Conservation (phyloP, 768 basidiomycete species). For the Lactarius sp. region DNA sequence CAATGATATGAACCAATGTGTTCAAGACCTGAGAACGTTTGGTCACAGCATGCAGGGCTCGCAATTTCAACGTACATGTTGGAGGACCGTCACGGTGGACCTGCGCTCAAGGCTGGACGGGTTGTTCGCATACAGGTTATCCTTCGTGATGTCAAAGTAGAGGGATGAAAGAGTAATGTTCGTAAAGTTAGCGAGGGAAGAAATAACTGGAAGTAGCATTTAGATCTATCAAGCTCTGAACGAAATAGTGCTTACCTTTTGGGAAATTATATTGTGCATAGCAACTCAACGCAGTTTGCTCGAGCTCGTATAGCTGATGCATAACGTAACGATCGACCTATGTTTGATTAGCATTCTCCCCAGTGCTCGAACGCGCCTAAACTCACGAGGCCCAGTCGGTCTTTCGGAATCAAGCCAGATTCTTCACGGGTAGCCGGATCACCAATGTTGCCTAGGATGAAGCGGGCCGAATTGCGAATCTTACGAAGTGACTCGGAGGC, state of each 20-base stretch:
- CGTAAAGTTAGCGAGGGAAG: conserved; percentile 67
- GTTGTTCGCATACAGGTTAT: conserved; percentile 75
- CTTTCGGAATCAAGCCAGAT: conserved; percentile 37
- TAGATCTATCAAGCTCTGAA: conserved; percentile 2
- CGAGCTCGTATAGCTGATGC: conserved; percentile 73
- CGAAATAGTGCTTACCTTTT: conserved; percentile 48
- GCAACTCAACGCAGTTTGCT: conserved; percentile 57
- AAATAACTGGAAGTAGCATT: conserved; percentile 51
- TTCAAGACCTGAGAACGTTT: conserved; percentile 47
- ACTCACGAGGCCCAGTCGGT: conserved; percentile 63
- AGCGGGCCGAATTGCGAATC: conserved; percentile 81
- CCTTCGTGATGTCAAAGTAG: conserved; percentile 91
- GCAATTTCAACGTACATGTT: conserved; percentile 51
- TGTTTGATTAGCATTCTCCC: conserved; percentile 10
- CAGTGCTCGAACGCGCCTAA: not conserved
- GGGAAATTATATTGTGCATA: conserved; percentile 79
- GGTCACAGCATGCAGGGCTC: not conserved
- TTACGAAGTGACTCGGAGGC: conserved; percentile 73
- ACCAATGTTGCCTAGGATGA: conserved; percentile 76
- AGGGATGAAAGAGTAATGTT: conserved; percentile 83
- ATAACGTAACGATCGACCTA: conserved; percentile 85
- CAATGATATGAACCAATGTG: conserved; percentile 64
- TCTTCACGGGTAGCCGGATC: conserved; percentile 31
- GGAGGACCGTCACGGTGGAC: conserved; percentile 64
- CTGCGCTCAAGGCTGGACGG: conserved; percentile 49